Conservation (phyloP, 352 stramenopile genomes). For the Blastocystis sp. region DNA sequence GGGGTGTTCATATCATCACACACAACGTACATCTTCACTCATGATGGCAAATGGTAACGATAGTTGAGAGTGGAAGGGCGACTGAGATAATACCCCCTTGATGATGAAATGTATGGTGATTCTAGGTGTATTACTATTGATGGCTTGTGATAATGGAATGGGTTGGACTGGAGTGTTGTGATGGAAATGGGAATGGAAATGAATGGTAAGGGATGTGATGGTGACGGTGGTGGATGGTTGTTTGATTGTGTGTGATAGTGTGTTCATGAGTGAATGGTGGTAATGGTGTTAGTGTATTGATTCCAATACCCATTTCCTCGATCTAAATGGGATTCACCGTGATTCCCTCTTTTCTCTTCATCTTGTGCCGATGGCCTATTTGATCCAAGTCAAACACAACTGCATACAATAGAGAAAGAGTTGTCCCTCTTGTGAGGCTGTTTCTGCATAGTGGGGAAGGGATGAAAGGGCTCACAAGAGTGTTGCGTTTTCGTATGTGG, state of each 20-base stretch:
- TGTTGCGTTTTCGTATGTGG: background rate
- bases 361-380: background rate
- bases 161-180: no score
- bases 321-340: background rate
- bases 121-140: conserved; percentile 11
- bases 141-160: no score
- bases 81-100: background rate
- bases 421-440: background rate
- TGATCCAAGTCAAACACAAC: background rate
- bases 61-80: background rate
- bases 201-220: background rate
- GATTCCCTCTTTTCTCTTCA: background rate
- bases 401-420: background rate
- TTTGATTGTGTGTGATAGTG: background rate
- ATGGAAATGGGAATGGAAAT: no score
- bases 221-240: background rate
- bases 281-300: background rate
- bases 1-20: no score
- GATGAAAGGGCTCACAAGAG: conserved; percentile 12
- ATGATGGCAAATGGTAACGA: conserved; percentile 33
- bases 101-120: background rate
- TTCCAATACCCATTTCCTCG: background rate
- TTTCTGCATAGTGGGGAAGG: background rate
- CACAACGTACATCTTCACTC: conserved; percentile 15
- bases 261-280: background rate